Base-by-base conservation (phyloP, 2,329 filamentous ascomycete species). In the Sodiomyces alkalinus region DNA sequence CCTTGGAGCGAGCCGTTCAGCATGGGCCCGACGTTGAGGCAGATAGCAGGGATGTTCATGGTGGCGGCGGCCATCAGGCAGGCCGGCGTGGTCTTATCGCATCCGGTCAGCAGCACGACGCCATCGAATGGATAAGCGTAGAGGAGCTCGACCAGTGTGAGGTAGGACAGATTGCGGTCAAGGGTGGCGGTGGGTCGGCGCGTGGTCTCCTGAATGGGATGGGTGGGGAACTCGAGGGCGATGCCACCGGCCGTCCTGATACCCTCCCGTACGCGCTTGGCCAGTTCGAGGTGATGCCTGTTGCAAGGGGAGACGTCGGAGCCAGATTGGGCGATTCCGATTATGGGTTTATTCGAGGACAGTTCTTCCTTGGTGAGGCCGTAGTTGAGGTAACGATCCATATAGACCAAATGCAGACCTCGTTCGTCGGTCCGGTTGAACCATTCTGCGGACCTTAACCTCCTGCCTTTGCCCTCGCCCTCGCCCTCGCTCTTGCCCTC, bases 11-110 rank as follows among this genome's bases (percentile, higher is more conserved):
- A 60, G 4, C 61, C 61, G 34, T 65, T 64, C 14, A 65, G 43
- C 61, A 65, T 65, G 2, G 61, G 61, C 2, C 61, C 61, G 15
- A 65, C 60, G 29, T 65, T 65, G 29, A 65, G 48, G 38, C 58
- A 62, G 29, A 64, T 58, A 7, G 60, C 55, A 2, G 61, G 61
- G 12, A 64, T 60, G 35, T 64, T 62, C 41, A 65, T 51, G 3
- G 60, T 63, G 21, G 60, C 59, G 4, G 61, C 60, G 10, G 61
- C 61, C 61, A 65, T 65, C 26, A 65, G 43, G 14, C 51, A 56
- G 10, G 59, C 61, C 10, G 61, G 61, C 0, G 60, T 64, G 5
- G 60, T 65, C 51, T 65, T 65, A 36, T 65, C 61, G 43, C 61
- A 65, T 7, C 61, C 61, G 0, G 61, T 64, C 27, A 64, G 47